A percentile compares a stretch with the other conserved stretches of the same genome.
Evolutionary conservation across 2,329 filamentous ascomycete species (phyloP).

Genomic region (Botryotinia convoluta): DNA sequence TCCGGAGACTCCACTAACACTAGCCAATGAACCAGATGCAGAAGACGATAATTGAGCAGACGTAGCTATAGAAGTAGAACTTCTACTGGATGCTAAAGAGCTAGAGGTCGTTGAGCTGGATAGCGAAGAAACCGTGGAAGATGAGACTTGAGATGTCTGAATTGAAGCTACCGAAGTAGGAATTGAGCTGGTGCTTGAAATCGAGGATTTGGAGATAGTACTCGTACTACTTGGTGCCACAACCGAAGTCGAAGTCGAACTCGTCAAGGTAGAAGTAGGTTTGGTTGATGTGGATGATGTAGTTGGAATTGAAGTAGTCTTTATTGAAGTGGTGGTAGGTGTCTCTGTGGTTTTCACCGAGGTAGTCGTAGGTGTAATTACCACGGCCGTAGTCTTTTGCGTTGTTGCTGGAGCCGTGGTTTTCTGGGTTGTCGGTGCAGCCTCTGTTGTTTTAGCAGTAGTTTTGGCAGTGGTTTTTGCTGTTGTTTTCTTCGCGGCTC

Average conservation of each 20-base stretch:
- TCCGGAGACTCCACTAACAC: background rate
- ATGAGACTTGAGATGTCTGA: background rate
- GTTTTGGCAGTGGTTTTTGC: background rate
- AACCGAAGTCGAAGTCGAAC: background rate
- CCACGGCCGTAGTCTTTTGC: background rate
- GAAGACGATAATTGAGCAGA: background rate
- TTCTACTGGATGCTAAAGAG: background rate
- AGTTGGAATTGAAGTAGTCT: background rate
- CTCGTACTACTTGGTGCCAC: background rate
- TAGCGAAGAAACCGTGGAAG: background rate
- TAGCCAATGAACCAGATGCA: background rate
- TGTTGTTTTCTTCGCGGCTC: slow-evolving; percentile 3
- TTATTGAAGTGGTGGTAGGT: background rate
- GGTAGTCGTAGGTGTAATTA: background rate
- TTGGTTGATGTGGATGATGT: background rate
- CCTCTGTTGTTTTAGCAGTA: background rate
- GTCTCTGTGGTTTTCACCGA: background rate
- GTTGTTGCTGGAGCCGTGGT: slow-evolving; percentile 4
- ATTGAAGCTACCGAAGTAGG: background rate
- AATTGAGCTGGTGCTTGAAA: background rate
- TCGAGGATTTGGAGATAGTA: background rate
- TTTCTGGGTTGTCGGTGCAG: background rate
- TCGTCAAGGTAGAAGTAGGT: background rate
- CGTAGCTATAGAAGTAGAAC: background rate
- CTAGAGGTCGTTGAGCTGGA: background rate